Percentiles rank a stretch among this genome's conserved stretches.
Conservation (phyloP, 139 green algal species). For the Coelastrella sp. region DNA sequence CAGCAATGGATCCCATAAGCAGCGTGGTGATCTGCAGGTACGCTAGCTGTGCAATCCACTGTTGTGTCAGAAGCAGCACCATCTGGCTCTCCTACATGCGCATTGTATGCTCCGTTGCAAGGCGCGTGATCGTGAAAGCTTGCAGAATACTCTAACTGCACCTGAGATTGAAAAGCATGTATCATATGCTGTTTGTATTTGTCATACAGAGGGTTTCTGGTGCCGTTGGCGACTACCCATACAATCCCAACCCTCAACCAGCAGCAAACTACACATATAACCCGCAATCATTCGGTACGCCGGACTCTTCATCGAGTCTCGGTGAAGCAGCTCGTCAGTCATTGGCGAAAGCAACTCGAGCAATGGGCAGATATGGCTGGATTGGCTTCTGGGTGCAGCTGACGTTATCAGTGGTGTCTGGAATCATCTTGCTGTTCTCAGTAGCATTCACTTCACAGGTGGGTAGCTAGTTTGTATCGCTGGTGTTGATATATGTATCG, state of each 20-base stretch:
- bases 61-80: neutral
- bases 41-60: neutral
- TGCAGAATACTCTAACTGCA: too few relatives aligned
- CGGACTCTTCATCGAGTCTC: constrained; percentile 40
- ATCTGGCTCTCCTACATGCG: neutral
- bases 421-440: constrained; percentile 96
- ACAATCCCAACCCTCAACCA: neutral
- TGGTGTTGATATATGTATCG: too few relatives aligned
- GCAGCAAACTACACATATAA: constrained; percentile 20
- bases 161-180: too few relatives aligned
- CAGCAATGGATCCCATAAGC: too few relatives aligned
- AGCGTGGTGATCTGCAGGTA: constrained; percentile 17
- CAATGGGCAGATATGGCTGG: constrained; percentile 83
- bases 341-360: constrained; percentile 61
- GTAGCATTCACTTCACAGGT: constrained; percentile 91
- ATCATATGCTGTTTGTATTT: too few relatives aligned
- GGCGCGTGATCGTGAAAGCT: too few relatives aligned
- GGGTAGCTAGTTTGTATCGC: neutral
- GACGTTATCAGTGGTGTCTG: constrained; percentile 86
- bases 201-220: neutral
- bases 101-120: neutral
- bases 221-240: neutral
- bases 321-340: constrained; percentile 62
- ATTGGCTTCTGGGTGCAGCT: constrained; percentile 97
- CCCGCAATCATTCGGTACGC: neutral